Evolutionary conservation across 2,329 filamentous ascomycete species (phyloP), one percentile per base, ranked within the genome.

Genomic region (Didymosphaeria variabile): DNA sequence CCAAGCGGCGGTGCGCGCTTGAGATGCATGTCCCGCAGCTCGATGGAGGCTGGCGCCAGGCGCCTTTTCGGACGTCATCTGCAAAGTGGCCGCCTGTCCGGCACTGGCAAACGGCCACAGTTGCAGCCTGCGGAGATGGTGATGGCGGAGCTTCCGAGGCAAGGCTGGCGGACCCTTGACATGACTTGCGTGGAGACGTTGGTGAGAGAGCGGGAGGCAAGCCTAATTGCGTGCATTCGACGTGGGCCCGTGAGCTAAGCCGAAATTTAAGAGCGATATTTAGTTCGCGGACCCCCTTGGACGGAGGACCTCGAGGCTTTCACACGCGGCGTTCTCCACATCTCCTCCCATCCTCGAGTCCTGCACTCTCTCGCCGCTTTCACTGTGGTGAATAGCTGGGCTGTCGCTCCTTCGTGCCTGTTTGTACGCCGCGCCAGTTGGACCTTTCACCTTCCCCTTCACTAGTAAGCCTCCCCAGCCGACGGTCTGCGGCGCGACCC

Each of bases 391-490:
- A 64, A 69, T 67, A 66, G 65, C 70, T 65, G 72, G 65, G 61
- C 69, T 67, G 72, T 71, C 75, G 67, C 66, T 78, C 74, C 73
- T 76, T 78, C 61, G 59, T 65, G 63, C 59, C 46, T 61, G 31
- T 46, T 6, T 36, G 55, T 45, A 34, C 46, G 23, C 51, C 19
- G 51, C 44, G 52, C 46, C 38, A 45, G 15, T 49, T 56, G 50
- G 45, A 12, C 55, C 44, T 23, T 57, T 56, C 58, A 56, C 59
- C 42, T 29, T 54, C 40, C 34, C 23, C 57, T 40, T 62, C 55
- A 69, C 73, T 70, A 73, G 73, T 76, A 76, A 76, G 73, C 74
- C 66, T 68, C 71, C 66, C 61, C 44, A 59, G 59, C 63, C 59
- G 47, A 56, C 62, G 64, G 54, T 59, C 53, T 61, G 38, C 32